phyloP scores from a whole-genome alignment of 495 filamentous ascomycete genomes.

The Astrothelium macrocarpum region DNA sequence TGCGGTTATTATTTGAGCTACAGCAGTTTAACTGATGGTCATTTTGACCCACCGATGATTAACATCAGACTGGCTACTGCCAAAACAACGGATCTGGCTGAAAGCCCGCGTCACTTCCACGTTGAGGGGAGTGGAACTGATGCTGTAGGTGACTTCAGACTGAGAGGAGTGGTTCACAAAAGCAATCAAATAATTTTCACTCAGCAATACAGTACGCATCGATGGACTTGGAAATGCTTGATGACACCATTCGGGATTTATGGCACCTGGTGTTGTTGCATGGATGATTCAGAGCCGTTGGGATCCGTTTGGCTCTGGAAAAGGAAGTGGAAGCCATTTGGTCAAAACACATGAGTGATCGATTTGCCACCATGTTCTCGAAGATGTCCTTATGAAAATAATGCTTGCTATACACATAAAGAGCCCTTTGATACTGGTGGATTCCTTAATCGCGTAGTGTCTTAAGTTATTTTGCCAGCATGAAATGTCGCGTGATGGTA shows the following conservation, averaged over 20 bases:
- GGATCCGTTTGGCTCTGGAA: background rate
- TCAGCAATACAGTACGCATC: background rate
- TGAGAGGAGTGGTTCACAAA: background rate
- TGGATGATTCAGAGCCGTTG: background rate
- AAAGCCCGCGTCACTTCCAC: background rate
- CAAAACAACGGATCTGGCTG: background rate
- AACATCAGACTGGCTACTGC: background rate
- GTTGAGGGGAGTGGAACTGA: background rate
- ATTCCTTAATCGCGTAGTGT: too few relatives aligned
- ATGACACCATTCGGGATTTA: constrained; percentile 1
- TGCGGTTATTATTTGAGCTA: background rate
- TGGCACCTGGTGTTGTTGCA: background rate
- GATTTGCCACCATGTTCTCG: too few relatives aligned
- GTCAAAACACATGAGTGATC: too few relatives aligned
- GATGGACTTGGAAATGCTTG: background rate
- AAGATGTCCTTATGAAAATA: too few relatives aligned
- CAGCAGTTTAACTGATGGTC: too few relatives aligned
- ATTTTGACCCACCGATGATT: background rate
- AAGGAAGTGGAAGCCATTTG: background rate
- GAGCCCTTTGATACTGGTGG: too few relatives aligned
- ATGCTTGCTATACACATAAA: too few relatives aligned
- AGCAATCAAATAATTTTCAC: background rate
- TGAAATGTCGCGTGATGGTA: too few relatives aligned
- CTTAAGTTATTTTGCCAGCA: too few relatives aligned
- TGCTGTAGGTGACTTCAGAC: background rate